Percentiles rank a stretch among this genome's conserved stretches.
Evolutionary conservation across 2,329 filamentous ascomycete genomes (phyloP).

Genomic region (Talaromyces sp.): DNA sequence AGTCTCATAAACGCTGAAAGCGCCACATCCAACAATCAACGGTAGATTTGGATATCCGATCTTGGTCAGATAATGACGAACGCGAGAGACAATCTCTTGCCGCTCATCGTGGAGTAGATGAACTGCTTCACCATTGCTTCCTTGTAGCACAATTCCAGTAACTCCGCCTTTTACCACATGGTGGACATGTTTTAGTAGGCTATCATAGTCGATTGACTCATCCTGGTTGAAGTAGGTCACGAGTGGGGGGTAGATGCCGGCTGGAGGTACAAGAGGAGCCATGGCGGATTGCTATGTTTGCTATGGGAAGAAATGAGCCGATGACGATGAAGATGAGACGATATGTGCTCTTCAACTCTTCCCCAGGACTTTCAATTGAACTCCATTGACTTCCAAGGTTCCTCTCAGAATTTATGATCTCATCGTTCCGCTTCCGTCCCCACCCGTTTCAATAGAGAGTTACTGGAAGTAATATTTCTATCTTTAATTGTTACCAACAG

Average conservation of each 20-base stretch:
- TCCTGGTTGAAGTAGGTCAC: slow-evolving; percentile 53
- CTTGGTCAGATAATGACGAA: background rate
- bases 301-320: too few species aligned
- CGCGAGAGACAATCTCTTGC: slow-evolving; percentile 53
- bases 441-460: too few species aligned
- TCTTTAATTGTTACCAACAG: too few species aligned
- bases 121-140: slow-evolving; percentile 54
- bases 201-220: slow-evolving; percentile 45
- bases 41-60: background rate
- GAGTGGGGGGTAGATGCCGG: slow-evolving; percentile 48
- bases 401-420: too few species aligned
- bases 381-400: too few species aligned
- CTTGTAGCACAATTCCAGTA: slow-evolving; percentile 51
- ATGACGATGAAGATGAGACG: too few species aligned
- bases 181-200: slow-evolving; percentile 34
- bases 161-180: slow-evolving; percentile 46
- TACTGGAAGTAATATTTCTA: too few species aligned
- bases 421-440: too few species aligned
- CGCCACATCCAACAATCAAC: slow-evolving; percentile 71
- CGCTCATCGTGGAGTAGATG: slow-evolving; percentile 56
- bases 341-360: too few species aligned
- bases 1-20: slow-evolving; percentile 68
- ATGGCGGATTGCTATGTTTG: too few species aligned
- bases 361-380: too few species aligned
- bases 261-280: too few species aligned